Conservation (phyloP, 176 grass and related monocot species). For the maize (Zea mays) region DNA sequence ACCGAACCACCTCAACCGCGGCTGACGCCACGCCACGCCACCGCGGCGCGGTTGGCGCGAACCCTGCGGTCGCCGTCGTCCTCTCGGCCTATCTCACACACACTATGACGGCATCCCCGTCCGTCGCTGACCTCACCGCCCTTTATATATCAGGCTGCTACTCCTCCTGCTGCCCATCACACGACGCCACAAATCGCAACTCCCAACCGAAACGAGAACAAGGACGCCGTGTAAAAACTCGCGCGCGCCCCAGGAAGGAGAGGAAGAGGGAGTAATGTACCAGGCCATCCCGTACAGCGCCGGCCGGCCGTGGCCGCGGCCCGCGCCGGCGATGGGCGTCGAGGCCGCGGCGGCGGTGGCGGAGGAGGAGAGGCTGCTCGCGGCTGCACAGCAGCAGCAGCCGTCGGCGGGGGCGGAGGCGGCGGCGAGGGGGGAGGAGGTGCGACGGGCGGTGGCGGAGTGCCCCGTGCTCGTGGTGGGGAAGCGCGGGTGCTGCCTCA, state of each 20-base stretch:
- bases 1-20: slow-evolving; percentile 36
- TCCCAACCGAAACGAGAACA: not conserved
- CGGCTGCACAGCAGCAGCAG: not conserved
- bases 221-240: not conserved
- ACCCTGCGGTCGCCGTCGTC: slow-evolving; percentile 15
- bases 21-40: slow-evolving; percentile 52
- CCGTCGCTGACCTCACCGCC: slow-evolving; percentile 19
- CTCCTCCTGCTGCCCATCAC: not conserved
- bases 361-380: not conserved
- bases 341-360: not conserved
- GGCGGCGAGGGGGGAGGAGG: not conserved
- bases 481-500: slow-evolving; percentile 76
- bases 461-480: slow-evolving; percentile 78
- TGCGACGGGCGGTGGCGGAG: slow-evolving; percentile 62
- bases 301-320: slow-evolving; percentile 17
- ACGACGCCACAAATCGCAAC: slow-evolving; percentile 3
- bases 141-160: slow-evolving; percentile 30
- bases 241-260: not conserved
- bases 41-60: not conserved
- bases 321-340: not conserved
- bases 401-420: not conserved
- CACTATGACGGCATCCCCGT: slow-evolving; percentile 31
- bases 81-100: not conserved
- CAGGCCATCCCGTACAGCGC: slow-evolving; percentile 78
- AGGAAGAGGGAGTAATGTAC: slow-evolving; percentile 43